Percentiles rank a stretch among this genome's conserved stretches.
These are phyloP conservation scores for Pseudopithomyces maydicus DNA, from an alignment of 2,329 filamentous ascomycete genomes.

Conservation along the genomic window DNA sequence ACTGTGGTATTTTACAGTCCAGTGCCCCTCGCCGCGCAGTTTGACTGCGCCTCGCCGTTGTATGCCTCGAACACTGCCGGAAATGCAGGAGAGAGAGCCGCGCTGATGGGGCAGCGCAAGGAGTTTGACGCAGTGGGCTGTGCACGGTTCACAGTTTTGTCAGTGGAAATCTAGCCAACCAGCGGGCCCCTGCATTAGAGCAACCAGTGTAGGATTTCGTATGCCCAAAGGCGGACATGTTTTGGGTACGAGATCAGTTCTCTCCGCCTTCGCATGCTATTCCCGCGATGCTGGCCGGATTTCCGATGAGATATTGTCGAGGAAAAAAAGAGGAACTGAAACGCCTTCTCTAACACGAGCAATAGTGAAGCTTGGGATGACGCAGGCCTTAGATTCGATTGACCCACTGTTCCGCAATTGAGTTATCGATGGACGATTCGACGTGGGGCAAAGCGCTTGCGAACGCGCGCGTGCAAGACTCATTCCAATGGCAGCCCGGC, in stretches of 20 bases:
- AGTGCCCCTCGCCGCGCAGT: background rate
- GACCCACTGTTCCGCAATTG: background rate
- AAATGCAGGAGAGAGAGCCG: conserved; percentile 4
- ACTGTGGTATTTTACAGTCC: background rate
- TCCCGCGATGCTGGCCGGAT: background rate
- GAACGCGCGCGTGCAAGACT: background rate
- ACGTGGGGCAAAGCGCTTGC: background rate
- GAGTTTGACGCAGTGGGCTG: conserved; percentile 14
- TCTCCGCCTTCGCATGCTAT: background rate
- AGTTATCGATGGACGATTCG: background rate
- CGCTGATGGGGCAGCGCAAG: conserved; percentile 14
- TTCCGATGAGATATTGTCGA: background rate
- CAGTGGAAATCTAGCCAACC: conserved; percentile 7
- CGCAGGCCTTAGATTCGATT: background rate
- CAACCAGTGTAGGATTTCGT: background rate
- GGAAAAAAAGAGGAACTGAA: too few species aligned
- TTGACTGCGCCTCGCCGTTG: conserved; percentile 7
- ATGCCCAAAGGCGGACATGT: background rate
- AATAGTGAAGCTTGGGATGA: background rate
- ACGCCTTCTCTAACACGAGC: background rate
- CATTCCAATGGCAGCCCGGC: background rate
- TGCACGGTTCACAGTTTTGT: conserved; percentile 10
- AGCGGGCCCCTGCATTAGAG: conserved; percentile 9
- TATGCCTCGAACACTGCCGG: conserved; percentile 15
- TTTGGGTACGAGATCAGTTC: background rate